phyloP scores from a whole-genome alignment of 257 asterid species.

The Solanum commersonii region DNA sequence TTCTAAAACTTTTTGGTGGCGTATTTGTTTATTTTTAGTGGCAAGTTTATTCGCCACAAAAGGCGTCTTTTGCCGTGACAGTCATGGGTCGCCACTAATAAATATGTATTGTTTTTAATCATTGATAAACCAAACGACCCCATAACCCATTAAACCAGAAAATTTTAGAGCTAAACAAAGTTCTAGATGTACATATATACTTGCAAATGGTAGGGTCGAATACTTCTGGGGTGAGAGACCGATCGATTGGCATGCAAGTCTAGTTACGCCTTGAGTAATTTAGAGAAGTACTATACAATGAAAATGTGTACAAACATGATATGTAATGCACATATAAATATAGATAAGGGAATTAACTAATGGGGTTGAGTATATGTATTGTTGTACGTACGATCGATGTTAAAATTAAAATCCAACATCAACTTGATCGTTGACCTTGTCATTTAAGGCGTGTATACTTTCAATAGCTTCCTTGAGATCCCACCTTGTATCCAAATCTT shows the following conservation, averaged over 20 bases:
- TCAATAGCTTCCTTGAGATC: constrained; percentile 48
- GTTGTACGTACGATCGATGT: background rate
- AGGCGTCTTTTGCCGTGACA: background rate
- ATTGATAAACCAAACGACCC: background rate
- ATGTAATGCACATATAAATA: background rate
- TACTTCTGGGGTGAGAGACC: background rate
- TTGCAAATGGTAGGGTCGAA: background rate
- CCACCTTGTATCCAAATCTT: constrained; percentile 55
- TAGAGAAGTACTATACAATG: background rate
- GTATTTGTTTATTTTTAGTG: background rate
- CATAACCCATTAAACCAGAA: background rate
- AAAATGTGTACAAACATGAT: background rate
- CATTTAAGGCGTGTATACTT: constrained; percentile 41
- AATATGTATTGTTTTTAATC: background rate
- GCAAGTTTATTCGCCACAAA: background rate
- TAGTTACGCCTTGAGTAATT: background rate
- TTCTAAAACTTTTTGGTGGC: background rate
- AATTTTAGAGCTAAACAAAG: background rate
- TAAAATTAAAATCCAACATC: background rate
- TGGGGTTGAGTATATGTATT: background rate
- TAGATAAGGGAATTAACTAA: background rate
- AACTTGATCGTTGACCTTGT: background rate
- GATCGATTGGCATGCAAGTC: background rate
- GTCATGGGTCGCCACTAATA: background rate
- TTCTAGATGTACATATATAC: background rate